These are phyloP conservation scores for Lipomyces starkeyi DNA, from an alignment of 805 yeast species.

Conservation along the genomic window DNA sequence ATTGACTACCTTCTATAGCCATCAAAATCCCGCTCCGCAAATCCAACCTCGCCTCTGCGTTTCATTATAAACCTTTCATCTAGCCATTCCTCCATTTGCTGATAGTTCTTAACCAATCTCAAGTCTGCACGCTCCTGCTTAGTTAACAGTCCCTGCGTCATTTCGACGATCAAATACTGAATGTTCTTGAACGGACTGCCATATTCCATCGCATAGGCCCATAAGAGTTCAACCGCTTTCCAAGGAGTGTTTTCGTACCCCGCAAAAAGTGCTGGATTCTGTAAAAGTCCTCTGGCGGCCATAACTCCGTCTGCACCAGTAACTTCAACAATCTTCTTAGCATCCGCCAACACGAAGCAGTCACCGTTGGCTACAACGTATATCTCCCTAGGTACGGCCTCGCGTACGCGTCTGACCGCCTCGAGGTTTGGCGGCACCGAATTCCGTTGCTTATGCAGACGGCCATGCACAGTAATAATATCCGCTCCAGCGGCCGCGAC, in stretches of 20 bases:
- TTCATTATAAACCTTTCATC: slow-evolving; percentile 70
- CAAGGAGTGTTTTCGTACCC: slow-evolving; percentile 81
- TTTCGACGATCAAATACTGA: slow-evolving; percentile 88
- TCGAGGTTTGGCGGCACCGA: slow-evolving; percentile 82
- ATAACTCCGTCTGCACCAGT: slow-evolving; percentile 92
- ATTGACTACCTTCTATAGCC: slow-evolving; percentile 15
- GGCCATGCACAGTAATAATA: slow-evolving; percentile 91
- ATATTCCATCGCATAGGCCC: slow-evolving; percentile 76
- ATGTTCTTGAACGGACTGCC: slow-evolving; percentile 84
- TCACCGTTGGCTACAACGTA: slow-evolving; percentile 99
- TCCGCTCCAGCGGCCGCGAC: slow-evolving; percentile 91
- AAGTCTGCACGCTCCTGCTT: slow-evolving; percentile 61
- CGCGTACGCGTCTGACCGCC: slow-evolving; percentile 72
- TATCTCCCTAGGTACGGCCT: slow-evolving; percentile 52
- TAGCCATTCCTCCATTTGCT: slow-evolving; percentile 81
- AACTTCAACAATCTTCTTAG: slow-evolving; percentile 60
- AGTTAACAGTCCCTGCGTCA: slow-evolving; percentile 61
- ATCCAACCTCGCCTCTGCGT: slow-evolving; percentile 71
- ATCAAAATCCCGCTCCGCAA: slow-evolving; percentile 53
- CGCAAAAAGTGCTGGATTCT: slow-evolving; percentile 86
- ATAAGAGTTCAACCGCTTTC: slow-evolving; percentile 84
- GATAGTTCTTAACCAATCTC: slow-evolving; percentile 63
- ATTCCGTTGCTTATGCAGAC: slow-evolving; percentile 83
- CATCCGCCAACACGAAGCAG: slow-evolving; percentile 72
- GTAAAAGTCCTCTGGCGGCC: slow-evolving; percentile 89